Base-by-base conservation (phyloP, 768 basidiomycete species). In the Hortiboletus campestris region DNA sequence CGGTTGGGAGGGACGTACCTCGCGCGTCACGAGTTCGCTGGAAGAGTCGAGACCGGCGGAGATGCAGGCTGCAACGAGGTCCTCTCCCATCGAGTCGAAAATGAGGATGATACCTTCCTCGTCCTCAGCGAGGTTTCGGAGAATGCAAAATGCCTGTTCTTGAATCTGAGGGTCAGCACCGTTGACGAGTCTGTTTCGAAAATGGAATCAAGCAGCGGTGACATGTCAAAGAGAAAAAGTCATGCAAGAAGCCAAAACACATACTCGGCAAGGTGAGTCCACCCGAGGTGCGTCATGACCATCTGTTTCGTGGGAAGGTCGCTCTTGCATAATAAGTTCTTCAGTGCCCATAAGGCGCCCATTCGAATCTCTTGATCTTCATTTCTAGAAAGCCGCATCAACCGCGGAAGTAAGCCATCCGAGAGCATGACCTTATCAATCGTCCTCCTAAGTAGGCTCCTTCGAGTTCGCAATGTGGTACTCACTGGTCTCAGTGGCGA, bases 271-370 rank as follows among this genome's bases (percentile, higher is more conserved):
- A 96, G 70, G 14, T 77, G 72, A 0, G 65, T 63, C 89, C 91
- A 94, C 2, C 84, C 84, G 3, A 97, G 64, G 42, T 76, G 73
- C n/a, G 72, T 70, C 81, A 92, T 89, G 14, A 94, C 80, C 54
- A 77, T 73, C 40, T 73, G 73, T 70, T 91, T 94, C 48, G 82
- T 81, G 41, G 78, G 76, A n/a, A 75, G 71, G 3, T 72, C 73
- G 34, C 84, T 82, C 63, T 85, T 86, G 67, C 81, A 81, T 2
- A 92, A 67, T n/a, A 91, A 66, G 63, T 95, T 97, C 69, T 91
- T 93, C 35, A 94, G 71, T 0, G 88, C 88, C 93, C 94, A 95
- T n/a, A 95, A 65, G 0, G 88, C 83, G 58, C 84, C 92, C 29
- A 88, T 67, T 8, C 83, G 75, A 8, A 94, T 74, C 0, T 78